Conservation (phyloP, 495 filamentous ascomycete genomes). For the Neurospora terricola region DNA sequence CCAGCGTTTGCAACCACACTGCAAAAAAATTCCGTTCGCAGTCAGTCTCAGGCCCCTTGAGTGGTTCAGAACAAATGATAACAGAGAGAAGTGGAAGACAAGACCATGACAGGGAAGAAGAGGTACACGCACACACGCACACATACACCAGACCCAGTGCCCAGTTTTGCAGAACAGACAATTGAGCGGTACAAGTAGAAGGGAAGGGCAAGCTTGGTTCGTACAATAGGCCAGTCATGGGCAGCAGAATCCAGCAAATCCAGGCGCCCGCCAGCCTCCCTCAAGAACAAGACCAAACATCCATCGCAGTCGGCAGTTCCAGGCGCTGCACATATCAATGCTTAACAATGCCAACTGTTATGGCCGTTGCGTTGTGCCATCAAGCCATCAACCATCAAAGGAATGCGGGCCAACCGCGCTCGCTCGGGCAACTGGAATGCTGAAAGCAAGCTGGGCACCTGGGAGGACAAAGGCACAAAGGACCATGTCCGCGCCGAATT, state of each 20-base stretch:
- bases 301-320: no score
- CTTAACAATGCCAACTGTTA: conserved; percentile 13
- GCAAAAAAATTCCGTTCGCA: conserved; percentile 20
- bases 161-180: not conserved
- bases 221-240: not conserved
- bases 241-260: not conserved
- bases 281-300: not conserved
- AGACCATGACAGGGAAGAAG: not conserved
- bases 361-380: not conserved
- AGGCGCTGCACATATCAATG: not conserved
- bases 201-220: not conserved
- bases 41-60: not conserved
- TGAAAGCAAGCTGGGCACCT: conserved; percentile 8
- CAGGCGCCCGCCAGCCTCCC: not conserved
- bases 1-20: conserved; percentile 26
- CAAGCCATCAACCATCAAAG: not conserved
- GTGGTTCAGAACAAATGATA: not conserved
- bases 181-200: not conserved
- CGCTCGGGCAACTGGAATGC: conserved; percentile 4
- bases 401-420: conserved; percentile 9
- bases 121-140: not conserved
- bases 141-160: conserved; percentile 2
- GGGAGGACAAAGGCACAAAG: conserved; percentile 19
- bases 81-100: not conserved
- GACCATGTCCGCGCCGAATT: conserved; percentile 30